Conservation (phyloP, 257 asterid genomes). For the Capsicum rhomboideum region DNA sequence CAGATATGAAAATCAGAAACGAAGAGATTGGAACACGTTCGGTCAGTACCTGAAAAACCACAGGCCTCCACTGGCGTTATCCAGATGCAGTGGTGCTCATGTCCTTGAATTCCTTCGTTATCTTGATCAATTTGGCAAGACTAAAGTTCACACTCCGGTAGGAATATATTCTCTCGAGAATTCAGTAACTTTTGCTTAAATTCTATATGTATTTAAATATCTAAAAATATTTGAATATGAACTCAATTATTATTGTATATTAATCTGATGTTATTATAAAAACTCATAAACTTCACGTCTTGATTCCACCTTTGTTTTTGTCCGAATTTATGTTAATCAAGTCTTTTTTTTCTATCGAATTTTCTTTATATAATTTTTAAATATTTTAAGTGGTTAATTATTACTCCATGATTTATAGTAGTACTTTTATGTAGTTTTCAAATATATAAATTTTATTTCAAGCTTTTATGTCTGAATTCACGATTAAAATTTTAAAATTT, state of each 20-base stretch:
- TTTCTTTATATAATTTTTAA: no score
- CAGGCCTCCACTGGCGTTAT: slow-evolving; percentile 16
- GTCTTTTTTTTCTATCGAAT: no score
- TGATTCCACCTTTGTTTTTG: no score
- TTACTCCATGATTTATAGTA: no score
- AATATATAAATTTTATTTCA: no score
- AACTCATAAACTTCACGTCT: no score
- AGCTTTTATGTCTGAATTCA: no score
- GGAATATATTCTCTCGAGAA: not conserved
- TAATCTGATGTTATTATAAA: no score
- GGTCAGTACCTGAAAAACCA: slow-evolving; percentile 18
- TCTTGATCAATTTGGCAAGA: slow-evolving; percentile 20
- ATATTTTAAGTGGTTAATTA: no score
- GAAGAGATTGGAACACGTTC: slow-evolving; percentile 22
- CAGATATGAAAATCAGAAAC: slow-evolving; percentile 23
- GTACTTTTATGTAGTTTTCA: no score
- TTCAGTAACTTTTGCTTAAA: not conserved
- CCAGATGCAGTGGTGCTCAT: slow-evolving; percentile 26
- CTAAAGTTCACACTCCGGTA: slow-evolving; percentile 17
- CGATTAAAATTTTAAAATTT: no score
- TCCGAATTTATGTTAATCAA: no score
- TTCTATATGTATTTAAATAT: not conserved
- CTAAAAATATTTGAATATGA: not conserved
- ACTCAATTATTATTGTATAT: not conserved
- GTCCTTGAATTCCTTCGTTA: slow-evolving; percentile 23